Conservation (phyloP, 176 grass and related monocot genomes). For the Aegilops sharonensis region DNA sequence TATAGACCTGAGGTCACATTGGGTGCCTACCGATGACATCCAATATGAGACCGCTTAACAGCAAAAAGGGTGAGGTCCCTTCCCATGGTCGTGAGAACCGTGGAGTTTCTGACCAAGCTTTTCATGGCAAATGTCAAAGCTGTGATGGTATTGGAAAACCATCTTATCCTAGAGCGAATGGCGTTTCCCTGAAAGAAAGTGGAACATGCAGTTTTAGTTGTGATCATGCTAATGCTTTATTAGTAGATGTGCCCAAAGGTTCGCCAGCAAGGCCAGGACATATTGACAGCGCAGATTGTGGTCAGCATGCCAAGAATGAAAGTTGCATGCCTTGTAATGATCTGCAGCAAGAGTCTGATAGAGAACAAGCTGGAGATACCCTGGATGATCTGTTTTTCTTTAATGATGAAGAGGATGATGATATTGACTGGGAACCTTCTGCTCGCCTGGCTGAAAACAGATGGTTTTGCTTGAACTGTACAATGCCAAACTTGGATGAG, state of each 20-base stretch:
- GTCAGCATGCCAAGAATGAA: slow-evolving; percentile 35
- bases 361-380: slow-evolving; percentile 44
- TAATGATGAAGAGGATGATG: slow-evolving; percentile 83
- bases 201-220: slow-evolving; percentile 14
- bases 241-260: slow-evolving; percentile 20
- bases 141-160: slow-evolving; percentile 30
- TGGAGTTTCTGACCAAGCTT: slow-evolving; percentile 36
- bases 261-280: slow-evolving; percentile 26
- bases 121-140: slow-evolving; percentile 33
- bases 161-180: slow-evolving; percentile 28
- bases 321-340: slow-evolving; percentile 34
- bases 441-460: slow-evolving; percentile 46
- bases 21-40: slow-evolving; percentile 14
- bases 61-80: not conserved
- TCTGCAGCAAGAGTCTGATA: slow-evolving; percentile 36
- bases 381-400: slow-evolving; percentile 69
- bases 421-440: slow-evolving; percentile 81
- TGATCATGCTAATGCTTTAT: slow-evolving; percentile 28
- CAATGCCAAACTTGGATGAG: slow-evolving; percentile 56
- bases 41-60: slow-evolving; percentile 21
- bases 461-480: slow-evolving; percentile 87
- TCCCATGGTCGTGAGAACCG: slow-evolving; percentile 21
- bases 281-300: slow-evolving; percentile 35
- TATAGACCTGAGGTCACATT: slow-evolving; percentile 13
- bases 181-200: slow-evolving; percentile 31